These are phyloP conservation scores for Tricholoma flavovirens DNA, from an alignment of 768 basidiomycete species.

Conservation along the genomic window DNA sequence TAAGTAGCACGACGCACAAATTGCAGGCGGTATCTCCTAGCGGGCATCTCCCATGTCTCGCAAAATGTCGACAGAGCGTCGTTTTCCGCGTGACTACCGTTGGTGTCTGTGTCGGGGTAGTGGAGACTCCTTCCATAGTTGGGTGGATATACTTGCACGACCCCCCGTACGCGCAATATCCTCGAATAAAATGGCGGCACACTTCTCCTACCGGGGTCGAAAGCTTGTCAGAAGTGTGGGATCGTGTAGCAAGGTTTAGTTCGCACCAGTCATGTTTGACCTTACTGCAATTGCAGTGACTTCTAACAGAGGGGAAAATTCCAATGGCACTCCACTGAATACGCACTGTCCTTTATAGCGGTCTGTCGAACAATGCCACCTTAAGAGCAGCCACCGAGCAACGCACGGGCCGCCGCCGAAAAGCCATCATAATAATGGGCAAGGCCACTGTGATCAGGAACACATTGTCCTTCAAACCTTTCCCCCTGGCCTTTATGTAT, in stretches of 20 bases:
- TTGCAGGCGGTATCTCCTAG: neutral
- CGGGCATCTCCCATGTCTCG: neutral
- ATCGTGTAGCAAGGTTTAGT: neutral
- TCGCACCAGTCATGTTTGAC: too few species aligned
- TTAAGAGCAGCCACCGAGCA: too few species aligned
- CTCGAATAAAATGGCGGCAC: neutral
- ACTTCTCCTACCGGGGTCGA: constrained; percentile 37
- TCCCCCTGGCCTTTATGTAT: too few species aligned
- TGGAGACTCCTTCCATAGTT: neutral
- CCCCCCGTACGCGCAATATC: neutral
- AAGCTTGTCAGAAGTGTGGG: neutral
- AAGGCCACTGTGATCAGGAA: too few species aligned
- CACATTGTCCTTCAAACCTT: too few species aligned
- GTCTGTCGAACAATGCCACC: too few species aligned
- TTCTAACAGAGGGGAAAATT: too few species aligned
- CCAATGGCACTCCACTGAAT: too few species aligned
- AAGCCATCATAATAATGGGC: too few species aligned
- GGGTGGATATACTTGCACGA: neutral
- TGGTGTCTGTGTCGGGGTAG: neutral
- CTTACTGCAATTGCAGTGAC: too few species aligned
- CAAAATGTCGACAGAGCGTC: neutral
- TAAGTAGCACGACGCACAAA: neutral
- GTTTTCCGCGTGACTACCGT: neutral
- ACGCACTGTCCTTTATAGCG: too few species aligned
- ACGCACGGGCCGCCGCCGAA: too few species aligned